Base-by-base conservation (phyloP, 2,329 filamentous ascomycete genomes). In the Hirsutella thompsonii region DNA sequence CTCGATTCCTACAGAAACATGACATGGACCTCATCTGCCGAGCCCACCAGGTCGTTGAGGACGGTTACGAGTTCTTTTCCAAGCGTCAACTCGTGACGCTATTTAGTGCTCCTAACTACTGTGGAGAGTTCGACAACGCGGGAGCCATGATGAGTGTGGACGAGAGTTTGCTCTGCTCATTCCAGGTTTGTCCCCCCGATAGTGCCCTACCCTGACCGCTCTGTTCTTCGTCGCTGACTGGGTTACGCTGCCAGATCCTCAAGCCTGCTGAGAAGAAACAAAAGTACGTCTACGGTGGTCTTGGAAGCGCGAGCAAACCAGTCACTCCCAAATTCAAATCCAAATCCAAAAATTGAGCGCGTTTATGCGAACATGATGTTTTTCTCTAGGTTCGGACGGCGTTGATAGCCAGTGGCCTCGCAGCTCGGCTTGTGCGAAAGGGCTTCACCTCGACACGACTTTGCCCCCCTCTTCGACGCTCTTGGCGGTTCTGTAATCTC, bases 201-300 rank as follows among this genome's bases (percentile, higher is more conserved):
- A 4, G n/a, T 20, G 13, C 3, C 6, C n/a, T n/a, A n/a, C n/a
- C n/a, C n/a, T n/a, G n/a, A n/a, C n/a, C n/a, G n/a, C n/a, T n/a
- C n/a, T n/a, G n/a, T n/a, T n/a, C n/a, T n/a, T n/a, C n/a, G 16
- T 32, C 35, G 30, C 42, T 30, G 36, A 37, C 37, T 16, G 9
- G 39, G 16, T 16, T 9, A 2, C 21, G 20, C 10, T 3, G 32
- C 21, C 54, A 94, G 87, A 96, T 98, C 62, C 76, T 98, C 72
- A 98, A 96, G 74, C 92, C 92, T 59, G 92, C 92, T 66, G 92
- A 98, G 79, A 98, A 98, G 82, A 98, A 98, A 82, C 90, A 95
- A 86, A 96, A 96, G 89, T 96, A 94, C 74, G 89, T 93, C 62
- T 76, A 79, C 70, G 73, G 72, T 69, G 73, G 75, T 69, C 73